A percentile compares a stretch with the other conserved stretches of the same genome.
These are phyloP conservation scores for Fusarium bulbicola DNA, from an alignment of 2,329 filamentous ascomycete species.

Conservation along the genomic window DNA sequence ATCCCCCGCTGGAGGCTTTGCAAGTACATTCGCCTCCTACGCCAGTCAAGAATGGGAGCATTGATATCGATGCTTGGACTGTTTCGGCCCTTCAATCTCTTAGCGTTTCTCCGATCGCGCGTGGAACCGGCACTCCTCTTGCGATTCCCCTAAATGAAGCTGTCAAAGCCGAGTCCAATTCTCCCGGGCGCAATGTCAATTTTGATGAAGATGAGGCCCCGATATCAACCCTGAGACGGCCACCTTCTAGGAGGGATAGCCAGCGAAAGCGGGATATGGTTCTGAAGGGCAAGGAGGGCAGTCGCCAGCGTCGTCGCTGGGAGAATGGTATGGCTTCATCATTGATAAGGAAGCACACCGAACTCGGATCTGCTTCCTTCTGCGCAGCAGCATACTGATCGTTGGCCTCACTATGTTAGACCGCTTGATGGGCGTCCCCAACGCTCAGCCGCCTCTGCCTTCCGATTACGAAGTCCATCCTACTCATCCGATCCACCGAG, in stretches of 20 bases:
- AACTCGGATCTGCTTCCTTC: neutral
- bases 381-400: slow-evolving; percentile 21
- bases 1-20: slow-evolving; percentile 25
- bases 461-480: slow-evolving; percentile 85
- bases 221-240: slow-evolving; percentile 52
- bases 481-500: slow-evolving; percentile 78
- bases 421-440: slow-evolving; percentile 85
- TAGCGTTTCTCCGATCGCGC: slow-evolving; percentile 63
- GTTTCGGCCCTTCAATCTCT: slow-evolving; percentile 65
- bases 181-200: slow-evolving; percentile 30
- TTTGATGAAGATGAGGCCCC: slow-evolving; percentile 35
- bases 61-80: slow-evolving; percentile 76
- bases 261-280: slow-evolving; percentile 74
- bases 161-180: slow-evolving; percentile 23
- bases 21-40: slow-evolving; percentile 36
- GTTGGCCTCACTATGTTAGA: slow-evolving; percentile 60
- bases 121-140: slow-evolving; percentile 70
- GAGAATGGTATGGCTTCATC: slow-evolving; percentile 77
- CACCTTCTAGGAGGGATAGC: slow-evolving; percentile 62
- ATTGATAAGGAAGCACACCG: neutral
- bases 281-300: slow-evolving; percentile 91
- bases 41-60: slow-evolving; percentile 40
- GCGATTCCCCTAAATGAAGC: slow-evolving; percentile 78
- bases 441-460: slow-evolving; percentile 82
- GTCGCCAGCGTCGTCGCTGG: slow-evolving; percentile 85